Evolutionary conservation across 768 basidiomycete species (phyloP).

Genomic region (Phanerochaete carnosa): DNA sequence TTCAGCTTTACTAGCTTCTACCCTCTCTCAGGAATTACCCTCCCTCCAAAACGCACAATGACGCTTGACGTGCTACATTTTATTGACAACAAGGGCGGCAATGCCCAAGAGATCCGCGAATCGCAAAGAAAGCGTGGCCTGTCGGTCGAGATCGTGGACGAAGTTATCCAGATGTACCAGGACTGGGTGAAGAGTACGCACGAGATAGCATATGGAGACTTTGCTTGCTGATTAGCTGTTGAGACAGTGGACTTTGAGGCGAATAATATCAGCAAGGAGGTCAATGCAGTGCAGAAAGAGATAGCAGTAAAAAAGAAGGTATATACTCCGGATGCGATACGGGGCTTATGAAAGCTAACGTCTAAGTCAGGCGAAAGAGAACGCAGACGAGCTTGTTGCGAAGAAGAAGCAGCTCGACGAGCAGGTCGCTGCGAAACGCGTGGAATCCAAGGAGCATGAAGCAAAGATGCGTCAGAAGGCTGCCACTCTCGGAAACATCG

Average conservation of each 20-base stretch:
- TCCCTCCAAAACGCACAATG: conserved; percentile 41
- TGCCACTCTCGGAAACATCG: conserved; percentile 85
- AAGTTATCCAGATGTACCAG: conserved; percentile 86
- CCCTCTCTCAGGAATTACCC: neutral
- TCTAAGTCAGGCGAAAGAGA: conserved; percentile 73
- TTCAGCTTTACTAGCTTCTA: neutral
- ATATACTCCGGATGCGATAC: neutral
- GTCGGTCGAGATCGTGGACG: conserved; percentile 89
- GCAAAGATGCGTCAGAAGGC: conserved; percentile 76
- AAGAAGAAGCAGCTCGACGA: conserved; percentile 85
- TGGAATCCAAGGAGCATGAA: conserved; percentile 77
- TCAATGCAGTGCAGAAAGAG: conserved; percentile 92
- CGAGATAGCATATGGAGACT: neutral
- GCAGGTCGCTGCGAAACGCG: conserved; percentile 71
- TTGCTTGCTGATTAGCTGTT: neutral
- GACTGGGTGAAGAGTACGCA: conserved; percentile 93
- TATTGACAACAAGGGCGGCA: conserved; percentile 87
- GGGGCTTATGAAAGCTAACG: neutral
- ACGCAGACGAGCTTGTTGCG: conserved; percentile 82
- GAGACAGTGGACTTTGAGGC: conserved; percentile 81
- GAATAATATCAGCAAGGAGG: conserved; percentile 72
- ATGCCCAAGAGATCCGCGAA: conserved; percentile 84
- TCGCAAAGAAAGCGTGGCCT: conserved; percentile 91
- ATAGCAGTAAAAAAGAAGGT: conserved; percentile 94
- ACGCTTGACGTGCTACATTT: conserved; percentile 80